A percentile compares a stretch with the other conserved stretches of the same genome.
Evolutionary conservation across 78 protist species (phyloP).

Genomic region (Creolimax fragrantissima): DNA sequence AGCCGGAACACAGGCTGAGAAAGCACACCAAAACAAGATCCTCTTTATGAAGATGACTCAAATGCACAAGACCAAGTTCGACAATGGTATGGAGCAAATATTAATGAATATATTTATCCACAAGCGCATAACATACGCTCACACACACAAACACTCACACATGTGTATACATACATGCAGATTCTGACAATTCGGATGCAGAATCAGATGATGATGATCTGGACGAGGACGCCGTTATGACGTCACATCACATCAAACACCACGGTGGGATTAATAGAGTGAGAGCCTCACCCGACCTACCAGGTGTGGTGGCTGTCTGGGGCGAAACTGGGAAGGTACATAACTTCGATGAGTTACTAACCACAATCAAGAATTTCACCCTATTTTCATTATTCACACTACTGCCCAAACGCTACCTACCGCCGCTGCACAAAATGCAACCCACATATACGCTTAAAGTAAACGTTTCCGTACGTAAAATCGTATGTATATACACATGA

Average conservation of each 20-base stretch:
- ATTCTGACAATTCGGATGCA: not conserved
- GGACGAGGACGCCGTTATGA: conserved; percentile 64
- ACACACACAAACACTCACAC: too few relatives aligned
- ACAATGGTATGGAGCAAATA: not conserved
- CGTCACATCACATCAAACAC: conserved; percentile 37
- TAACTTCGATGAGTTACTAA: too few relatives aligned
- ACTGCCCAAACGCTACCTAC: too few relatives aligned
- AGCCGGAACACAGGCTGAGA: conserved; percentile 83
- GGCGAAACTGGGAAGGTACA: conserved; percentile 54
- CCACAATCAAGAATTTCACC: too few relatives aligned
- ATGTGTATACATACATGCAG: not conserved
- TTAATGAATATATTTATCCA: not conserved
- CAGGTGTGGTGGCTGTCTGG: conserved; percentile 70
- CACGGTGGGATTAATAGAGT: conserved; percentile 73
- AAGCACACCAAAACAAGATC: conserved; percentile 49
- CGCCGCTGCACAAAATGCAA: too few relatives aligned
- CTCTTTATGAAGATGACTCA: conserved; percentile 43
- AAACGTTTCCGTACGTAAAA: too few relatives aligned
- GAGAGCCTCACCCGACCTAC: conserved; percentile 27
- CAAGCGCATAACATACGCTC: too few relatives aligned
- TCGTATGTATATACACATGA: too few relatives aligned
- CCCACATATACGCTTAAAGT: too few relatives aligned
- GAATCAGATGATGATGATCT: conserved; percentile 52
- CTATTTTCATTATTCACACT: too few relatives aligned
- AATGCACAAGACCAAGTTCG: conserved; percentile 54